Conservation (phyloP, 306 rosid genomes). For the Prunus persica region DNA sequence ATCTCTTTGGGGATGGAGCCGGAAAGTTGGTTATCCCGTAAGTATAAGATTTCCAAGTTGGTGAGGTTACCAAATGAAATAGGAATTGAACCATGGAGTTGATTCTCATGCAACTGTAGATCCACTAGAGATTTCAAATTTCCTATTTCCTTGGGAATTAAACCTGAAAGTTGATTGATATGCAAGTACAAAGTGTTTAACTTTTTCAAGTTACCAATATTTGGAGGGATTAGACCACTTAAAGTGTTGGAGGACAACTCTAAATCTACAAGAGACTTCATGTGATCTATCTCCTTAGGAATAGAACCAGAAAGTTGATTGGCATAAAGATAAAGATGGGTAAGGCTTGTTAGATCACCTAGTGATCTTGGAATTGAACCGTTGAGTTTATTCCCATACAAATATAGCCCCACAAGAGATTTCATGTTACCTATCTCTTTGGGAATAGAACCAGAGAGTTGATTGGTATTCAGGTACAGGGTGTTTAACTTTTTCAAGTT, state of each 20-base stretch:
- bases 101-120: neutral
- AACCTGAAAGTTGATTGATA: constrained; percentile 19
- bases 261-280: too few relatives aligned
- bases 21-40: constrained; percentile 25
- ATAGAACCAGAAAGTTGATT: constrained; percentile 20
- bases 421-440: constrained; percentile 3
- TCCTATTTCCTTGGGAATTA: constrained; percentile 10
- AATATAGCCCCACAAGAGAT: neutral
- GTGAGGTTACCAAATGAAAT: neutral
- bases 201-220: neutral
- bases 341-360: too few relatives aligned
- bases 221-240: neutral
- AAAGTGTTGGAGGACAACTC: too few relatives aligned
- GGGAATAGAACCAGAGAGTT: constrained; percentile 22
- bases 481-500: neutral
- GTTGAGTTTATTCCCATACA: too few relatives aligned
- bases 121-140: neutral
- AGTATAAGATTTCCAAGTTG: neutral
- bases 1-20: constrained; percentile 20
- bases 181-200: constrained; percentile 8
- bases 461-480: constrained; percentile 13
- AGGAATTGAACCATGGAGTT: neutral
- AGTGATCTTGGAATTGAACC: too few relatives aligned
- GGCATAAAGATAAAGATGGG: too few relatives aligned
- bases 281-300: too few relatives aligned